Conservation (phyloP, 345 rosid species). For the Citrus hindsii region DNA sequence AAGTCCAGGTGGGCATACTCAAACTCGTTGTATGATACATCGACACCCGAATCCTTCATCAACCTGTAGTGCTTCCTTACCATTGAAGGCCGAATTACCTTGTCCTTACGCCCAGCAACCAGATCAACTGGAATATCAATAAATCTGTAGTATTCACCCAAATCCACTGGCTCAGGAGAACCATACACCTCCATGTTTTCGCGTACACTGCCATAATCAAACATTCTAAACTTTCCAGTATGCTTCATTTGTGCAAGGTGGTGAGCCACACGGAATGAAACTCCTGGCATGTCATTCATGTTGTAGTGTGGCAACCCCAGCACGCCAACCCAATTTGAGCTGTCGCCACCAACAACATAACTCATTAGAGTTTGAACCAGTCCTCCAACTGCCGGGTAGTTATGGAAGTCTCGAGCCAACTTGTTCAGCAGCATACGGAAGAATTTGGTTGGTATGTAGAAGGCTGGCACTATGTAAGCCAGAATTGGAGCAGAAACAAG, state of each 20-base stretch:
- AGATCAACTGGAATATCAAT: conserved; percentile 79
- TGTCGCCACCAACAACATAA: conserved; percentile 87
- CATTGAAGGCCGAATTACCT: conserved; percentile 79
- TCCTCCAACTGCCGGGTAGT: conserved; percentile 96
- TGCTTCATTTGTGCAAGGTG: conserved; percentile 93
- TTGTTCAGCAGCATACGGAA: conserved; percentile 93
- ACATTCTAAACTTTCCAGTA: conserved; percentile 69
- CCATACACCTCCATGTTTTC: conserved; percentile 73
- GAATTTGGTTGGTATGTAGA: conserved; percentile 93
- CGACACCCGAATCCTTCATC: conserved; percentile 70
- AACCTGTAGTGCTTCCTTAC: conserved; percentile 68
- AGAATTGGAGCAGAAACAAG: conserved; percentile 61
- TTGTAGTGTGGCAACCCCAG: conserved; percentile 91
- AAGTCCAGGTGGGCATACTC: conserved; percentile 97
- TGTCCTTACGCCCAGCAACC: conserved; percentile 85
- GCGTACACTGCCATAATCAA: conserved; percentile 63
- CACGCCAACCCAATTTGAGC: conserved; percentile 97
- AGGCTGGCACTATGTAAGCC: conserved; percentile 62
- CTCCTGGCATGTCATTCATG: conserved; percentile 98
- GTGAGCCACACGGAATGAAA: conserved; percentile 68
- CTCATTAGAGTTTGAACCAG: conserved; percentile 91
- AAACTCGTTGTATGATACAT: conserved; percentile 64
- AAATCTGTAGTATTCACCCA: conserved; percentile 61
- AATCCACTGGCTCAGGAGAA: conserved; percentile 77
- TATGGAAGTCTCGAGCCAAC: conserved; percentile 90